These are phyloP conservation scores for Penicillium nordicum DNA, from an alignment of 2,329 filamentous ascomycete species.

Conservation along the genomic window DNA sequence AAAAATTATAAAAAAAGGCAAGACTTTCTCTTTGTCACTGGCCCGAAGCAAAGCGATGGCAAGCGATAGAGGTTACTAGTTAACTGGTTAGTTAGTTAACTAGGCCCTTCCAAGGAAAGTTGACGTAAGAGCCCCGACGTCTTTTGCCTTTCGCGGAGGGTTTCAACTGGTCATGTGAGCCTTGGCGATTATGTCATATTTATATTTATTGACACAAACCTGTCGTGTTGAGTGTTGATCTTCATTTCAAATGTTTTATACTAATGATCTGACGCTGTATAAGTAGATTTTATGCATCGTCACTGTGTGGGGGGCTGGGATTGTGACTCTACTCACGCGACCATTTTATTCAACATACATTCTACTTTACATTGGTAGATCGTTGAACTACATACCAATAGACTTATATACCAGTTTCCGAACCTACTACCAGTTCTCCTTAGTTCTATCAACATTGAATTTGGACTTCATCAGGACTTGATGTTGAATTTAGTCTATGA, in stretches of 20 bases:
- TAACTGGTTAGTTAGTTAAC: no score
- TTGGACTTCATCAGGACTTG: not conserved
- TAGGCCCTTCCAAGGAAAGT: conserved; percentile 1
- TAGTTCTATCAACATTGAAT: not conserved
- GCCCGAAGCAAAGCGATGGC: conserved; percentile 34
- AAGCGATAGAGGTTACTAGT: conserved; percentile 25
- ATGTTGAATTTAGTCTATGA: not conserved
- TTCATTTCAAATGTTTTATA: not conserved
- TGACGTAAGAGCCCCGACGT: conserved; percentile 12
- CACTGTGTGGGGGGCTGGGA: no score
- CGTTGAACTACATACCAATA: not conserved
- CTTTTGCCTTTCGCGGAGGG: conserved; percentile 4
- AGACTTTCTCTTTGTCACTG: conserved; percentile 31
- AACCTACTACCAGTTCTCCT: not conserved
- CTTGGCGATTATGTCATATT: conserved; percentile 7
- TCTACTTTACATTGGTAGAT: not conserved
- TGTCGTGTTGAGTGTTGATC: not conserved
- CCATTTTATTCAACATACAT: no score
- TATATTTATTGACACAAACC: no score
- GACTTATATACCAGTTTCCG: no score
- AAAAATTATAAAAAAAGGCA: not conserved
- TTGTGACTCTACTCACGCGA: no score
- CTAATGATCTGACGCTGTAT: not conserved
- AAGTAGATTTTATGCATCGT: no score
- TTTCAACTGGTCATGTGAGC: conserved; percentile 10